Conservation (phyloP, 345 rosid genomes). For the Melaleuca quinquenervia region DNA sequence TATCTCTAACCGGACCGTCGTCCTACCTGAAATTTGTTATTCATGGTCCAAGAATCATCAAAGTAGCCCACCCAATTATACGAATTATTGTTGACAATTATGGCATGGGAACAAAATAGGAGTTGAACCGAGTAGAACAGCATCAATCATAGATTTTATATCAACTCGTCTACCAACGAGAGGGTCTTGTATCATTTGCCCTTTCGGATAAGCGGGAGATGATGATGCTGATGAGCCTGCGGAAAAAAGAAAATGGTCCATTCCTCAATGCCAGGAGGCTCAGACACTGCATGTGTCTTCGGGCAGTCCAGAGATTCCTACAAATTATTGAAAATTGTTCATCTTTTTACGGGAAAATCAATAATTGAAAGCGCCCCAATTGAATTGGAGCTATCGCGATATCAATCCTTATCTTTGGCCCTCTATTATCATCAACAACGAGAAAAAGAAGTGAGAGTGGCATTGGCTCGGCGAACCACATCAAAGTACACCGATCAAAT, state of each 20-base stretch:
- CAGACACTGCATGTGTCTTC: not conserved
- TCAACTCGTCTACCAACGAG: not conserved
- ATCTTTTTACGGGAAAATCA: not conserved
- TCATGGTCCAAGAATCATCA: not conserved
- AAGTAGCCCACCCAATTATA: not conserved
- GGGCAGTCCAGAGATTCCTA: not conserved
- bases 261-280: not conserved
- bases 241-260: not conserved
- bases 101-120: not conserved
- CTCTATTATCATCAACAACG: conserved; percentile 20
- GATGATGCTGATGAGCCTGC: not conserved
- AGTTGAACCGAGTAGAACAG: not conserved
- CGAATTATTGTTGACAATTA: not conserved
- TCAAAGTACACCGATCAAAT: not conserved
- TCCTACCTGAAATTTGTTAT: not conserved
- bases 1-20: not conserved
- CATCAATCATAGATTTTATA: not conserved
- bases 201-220: not conserved
- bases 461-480: not conserved
- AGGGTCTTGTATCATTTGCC: not conserved
- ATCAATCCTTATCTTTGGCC: conserved; percentile 3
- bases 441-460: not conserved
- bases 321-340: not conserved
- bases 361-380: not conserved
- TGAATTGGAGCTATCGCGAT: not conserved